Conservation (phyloP, 2,329 filamentous ascomycete species). For the Cladosporium velox region DNA sequence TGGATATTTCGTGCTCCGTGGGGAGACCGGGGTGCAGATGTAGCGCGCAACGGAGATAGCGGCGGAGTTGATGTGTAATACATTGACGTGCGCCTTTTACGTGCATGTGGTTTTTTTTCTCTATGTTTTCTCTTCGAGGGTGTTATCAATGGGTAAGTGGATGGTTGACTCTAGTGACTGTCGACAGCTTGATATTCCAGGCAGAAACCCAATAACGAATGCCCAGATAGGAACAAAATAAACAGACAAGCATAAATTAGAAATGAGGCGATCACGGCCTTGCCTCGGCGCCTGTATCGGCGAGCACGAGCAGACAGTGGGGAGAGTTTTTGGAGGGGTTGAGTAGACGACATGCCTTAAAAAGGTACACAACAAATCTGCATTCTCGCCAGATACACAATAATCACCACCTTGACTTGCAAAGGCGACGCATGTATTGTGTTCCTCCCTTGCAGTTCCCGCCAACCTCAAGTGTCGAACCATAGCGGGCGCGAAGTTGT, state of each 20-base stretch:
- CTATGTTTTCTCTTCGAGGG: background rate
- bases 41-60: slow-evolving; percentile 6
- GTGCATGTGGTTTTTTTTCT: background rate
- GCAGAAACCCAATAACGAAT: background rate
- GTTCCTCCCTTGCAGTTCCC: background rate
- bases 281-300: slow-evolving; percentile 12
- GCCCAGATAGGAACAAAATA: background rate
- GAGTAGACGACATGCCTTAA: background rate
- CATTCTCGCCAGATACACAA: background rate
- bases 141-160: background rate
- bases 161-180: background rate
- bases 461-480: background rate
- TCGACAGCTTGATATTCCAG: background rate
- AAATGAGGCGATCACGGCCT: background rate
- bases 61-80: slow-evolving; percentile 5
- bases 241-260: background rate
- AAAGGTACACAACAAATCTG: background rate
- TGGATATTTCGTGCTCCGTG: slow-evolving; percentile 1
- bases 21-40: slow-evolving; percentile 3
- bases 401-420: background rate
- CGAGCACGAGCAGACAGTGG: background rate
- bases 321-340: background rate
- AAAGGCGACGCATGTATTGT: background rate
- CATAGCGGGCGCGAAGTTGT: background rate
- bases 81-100: background rate